Evolutionary conservation across 345 rosid species (phyloP), one percentile per base, ranked within the genome.

Genomic region (Reutealis trisperma): DNA sequence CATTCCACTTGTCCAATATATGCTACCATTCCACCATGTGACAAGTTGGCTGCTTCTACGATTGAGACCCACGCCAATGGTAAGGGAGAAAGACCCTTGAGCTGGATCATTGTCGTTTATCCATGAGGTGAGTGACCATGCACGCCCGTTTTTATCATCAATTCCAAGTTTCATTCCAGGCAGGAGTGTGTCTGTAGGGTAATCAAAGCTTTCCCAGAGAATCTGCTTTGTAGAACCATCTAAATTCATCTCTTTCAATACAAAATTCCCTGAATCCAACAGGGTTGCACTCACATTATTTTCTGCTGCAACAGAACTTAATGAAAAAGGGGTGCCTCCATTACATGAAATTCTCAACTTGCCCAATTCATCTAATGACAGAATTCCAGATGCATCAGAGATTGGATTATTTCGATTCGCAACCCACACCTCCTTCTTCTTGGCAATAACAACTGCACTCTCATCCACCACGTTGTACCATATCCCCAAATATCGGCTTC

Each of bases 131-230:
- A 81, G 47, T 0, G 55, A 67, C 80, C 81, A 77, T 0, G 1
- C 0, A 3, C 14, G 61, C 19, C 42, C 45, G 34, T 55, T 71
- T 24, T 21, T 65, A 3, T 0, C 21, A 21, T 68, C 37, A 1
- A 44, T 0, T 12, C 84, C 84, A n/a, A 37, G 55, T 54, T 81
- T 77, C 84, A 77, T 81, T 1, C 81, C 78, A 21, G 84, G 84
- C 13, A 81, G 75, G 68, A 80, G 69, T 6, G 86, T 86, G 45
- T 86, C 82, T 0, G 86, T 86, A 15, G 87, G 89, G 65, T 80
- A 77, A 66, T 86, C 89, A 59, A 86, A 86, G 64, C 85, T 86
- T 61, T 86, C 71, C 87, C 87, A 84, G 34, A 86, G 37, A 16
- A 60, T 9, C 8, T 42, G 72, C 60, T 30, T 59, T 5, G 8